Conservation (phyloP, 495 filamentous ascomycete genomes). For the Aspergillus taichungensis region DNA sequence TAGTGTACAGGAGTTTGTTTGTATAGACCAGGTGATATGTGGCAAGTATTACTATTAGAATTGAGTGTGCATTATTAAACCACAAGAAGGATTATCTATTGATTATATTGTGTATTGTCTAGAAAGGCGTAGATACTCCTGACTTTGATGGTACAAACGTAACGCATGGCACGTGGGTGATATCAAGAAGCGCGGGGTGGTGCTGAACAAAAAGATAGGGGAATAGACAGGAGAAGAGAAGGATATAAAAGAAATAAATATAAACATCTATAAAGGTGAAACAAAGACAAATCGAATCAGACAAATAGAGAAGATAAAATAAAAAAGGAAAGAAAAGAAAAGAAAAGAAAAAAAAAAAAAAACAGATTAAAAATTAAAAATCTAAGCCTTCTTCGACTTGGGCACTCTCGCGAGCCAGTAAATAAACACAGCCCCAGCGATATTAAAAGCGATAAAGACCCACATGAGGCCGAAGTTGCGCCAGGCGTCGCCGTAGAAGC, state of each 20-base stretch:
- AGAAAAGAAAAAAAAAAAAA: neutral
- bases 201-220: neutral
- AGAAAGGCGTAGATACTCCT: too few species aligned
- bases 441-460: slow-evolving; percentile 65
- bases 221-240: neutral
- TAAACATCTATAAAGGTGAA: neutral
- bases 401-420: slow-evolving; percentile 78
- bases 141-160: too few species aligned
- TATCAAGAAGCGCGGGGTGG: too few species aligned
- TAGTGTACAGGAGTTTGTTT: neutral
- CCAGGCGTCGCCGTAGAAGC: slow-evolving; percentile 55
- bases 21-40: too few species aligned
- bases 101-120: too few species aligned
- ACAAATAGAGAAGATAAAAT: neutral
- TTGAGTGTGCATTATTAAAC: too few species aligned
- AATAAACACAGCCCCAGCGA: slow-evolving; percentile 55
- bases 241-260: slow-evolving; percentile 1
- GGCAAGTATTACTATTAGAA: too few species aligned
- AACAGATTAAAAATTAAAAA: slow-evolving; percentile 4
- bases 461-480: slow-evolving; percentile 61
- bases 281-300: slow-evolving; percentile 1
- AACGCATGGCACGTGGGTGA: too few species aligned
- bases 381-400: slow-evolving; percentile 43
- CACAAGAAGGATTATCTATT: too few species aligned
- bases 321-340: neutral